Evolutionary conservation across 805 yeast species (phyloP).

Genomic region (Lipomyces japonicus): DNA sequence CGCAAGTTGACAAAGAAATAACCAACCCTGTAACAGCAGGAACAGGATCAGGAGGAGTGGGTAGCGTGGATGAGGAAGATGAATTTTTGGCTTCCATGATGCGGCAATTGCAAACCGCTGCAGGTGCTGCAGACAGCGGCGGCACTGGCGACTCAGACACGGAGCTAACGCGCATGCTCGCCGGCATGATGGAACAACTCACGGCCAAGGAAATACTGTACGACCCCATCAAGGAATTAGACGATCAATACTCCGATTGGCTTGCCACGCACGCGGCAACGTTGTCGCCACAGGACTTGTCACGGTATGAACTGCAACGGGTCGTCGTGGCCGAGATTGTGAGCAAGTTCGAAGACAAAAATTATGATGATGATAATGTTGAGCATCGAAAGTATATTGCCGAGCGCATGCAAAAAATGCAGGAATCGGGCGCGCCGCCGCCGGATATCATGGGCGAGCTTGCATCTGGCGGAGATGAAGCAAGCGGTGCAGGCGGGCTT

Average conservation of each 20-base stretch:
- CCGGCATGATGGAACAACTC: slow-evolving; percentile 74
- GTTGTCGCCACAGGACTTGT: slow-evolving; percentile 47
- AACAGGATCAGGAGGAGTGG: slow-evolving; percentile 6
- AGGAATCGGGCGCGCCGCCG: slow-evolving; percentile 79
- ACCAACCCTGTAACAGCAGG: too few relatives aligned
- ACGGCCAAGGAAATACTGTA: slow-evolving; percentile 81
- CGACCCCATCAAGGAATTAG: slow-evolving; percentile 81
- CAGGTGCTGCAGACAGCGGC: slow-evolving; percentile 42
- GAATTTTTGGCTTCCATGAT: slow-evolving; percentile 61
- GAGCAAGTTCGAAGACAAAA: slow-evolving; percentile 59
- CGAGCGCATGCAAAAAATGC: slow-evolving; percentile 54
- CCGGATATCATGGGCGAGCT: slow-evolving; percentile 62
- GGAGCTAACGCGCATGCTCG: slow-evolving; percentile 61
- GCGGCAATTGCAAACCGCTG: slow-evolving; percentile 48
- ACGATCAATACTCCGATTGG: slow-evolving; percentile 69
- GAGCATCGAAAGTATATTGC: slow-evolving; percentile 51
- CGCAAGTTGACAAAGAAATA: slow-evolving; percentile 58
- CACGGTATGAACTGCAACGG: slow-evolving; percentile 59
- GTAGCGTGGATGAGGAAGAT: slow-evolving; percentile 39
- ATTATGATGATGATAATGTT: slow-evolving; percentile 51
- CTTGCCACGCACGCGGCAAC: slow-evolving; percentile 50
- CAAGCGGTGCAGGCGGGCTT: slow-evolving; percentile 2
- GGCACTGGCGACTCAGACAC: slow-evolving; percentile 45
- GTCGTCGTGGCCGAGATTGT: slow-evolving; percentile 59
- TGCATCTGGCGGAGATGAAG: slow-evolving; percentile 31